Base-by-base conservation (phyloP, 2,329 filamentous ascomycete genomes). In the Diaporthe humulicola region DNA sequence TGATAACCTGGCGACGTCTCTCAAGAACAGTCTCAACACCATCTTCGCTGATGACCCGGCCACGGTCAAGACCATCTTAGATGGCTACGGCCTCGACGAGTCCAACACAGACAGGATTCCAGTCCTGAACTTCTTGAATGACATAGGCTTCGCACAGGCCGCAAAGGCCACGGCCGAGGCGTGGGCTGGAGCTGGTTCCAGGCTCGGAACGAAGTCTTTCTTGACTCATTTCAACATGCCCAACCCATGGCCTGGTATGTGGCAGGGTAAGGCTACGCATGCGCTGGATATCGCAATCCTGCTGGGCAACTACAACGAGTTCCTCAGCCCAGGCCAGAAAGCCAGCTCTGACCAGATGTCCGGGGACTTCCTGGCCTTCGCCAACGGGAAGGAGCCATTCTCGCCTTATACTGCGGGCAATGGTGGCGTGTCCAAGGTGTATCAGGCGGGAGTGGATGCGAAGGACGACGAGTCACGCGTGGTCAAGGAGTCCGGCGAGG, bases 161-260 rank as follows among this genome's bases (percentile, higher is more conserved):
- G 54, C 73, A 5, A 69, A 64, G 25, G 52, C 60, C 4, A 64
- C 73, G 9, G 74, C 66, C n/a, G 54, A 45, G 25, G 74, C 72
- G 4, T 76, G 45, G 45, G 72, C 74, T 12, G 60, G 17, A 3
- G 60, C 74, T 4, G 66, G 57, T 4, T 12, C 71, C 25, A 61
- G 56, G 25, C 58, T 75, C 8, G 66, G 42, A 0, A 75, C 74
- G 0, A 71, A 75, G 40, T 61, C 61, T 1, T 75, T 73, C 71
- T 71, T 78, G 12, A 38, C 45, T 71, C 83, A 84, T 70, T 88
- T 88, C 82, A 87, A 88, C 76, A 85, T 86, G 73, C 83, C 81
- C 0, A 88, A 88, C 74, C 85, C 86, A 0, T 88, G 85, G 85
- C 80, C 84, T 2, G 87, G 87, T 1, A 79, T 80, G 2, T 86